These are phyloP conservation scores for Cucumis melo DNA, from an alignment of 306 rosid genomes.

Conservation along the genomic window DNA sequence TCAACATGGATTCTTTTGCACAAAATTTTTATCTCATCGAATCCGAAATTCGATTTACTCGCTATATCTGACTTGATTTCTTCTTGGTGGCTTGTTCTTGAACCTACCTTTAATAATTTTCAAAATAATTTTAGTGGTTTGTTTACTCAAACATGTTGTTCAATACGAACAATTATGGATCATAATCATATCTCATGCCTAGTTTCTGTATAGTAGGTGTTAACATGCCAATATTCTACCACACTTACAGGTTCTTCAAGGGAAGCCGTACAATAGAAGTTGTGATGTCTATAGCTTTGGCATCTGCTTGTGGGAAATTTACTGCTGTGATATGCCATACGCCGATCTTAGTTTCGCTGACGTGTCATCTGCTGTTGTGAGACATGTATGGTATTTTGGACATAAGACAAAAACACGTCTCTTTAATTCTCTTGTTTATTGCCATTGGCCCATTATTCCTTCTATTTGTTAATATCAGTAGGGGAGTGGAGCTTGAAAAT, in stretches of 20 bases:
- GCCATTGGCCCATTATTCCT: background rate
- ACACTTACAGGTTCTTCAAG: conserved; percentile 43
- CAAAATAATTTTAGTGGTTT: background rate
- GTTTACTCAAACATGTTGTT: background rate
- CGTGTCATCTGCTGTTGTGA: conserved; percentile 46
- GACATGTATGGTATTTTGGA: conserved; percentile 27
- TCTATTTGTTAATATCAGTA: background rate
- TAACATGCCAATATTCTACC: background rate
- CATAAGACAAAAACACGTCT: background rate
- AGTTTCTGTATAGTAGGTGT: background rate
- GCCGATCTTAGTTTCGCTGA: conserved; percentile 65
- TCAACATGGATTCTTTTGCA: background rate
- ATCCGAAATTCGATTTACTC: background rate
- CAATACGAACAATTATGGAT: background rate
- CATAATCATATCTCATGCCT: background rate
- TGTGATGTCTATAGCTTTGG: conserved; percentile 78
- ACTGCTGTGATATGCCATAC: conserved; percentile 61
- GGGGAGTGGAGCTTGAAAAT: background rate
- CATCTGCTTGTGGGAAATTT: conserved; percentile 64
- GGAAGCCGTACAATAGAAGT: conserved; percentile 64
- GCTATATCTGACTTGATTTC: background rate
- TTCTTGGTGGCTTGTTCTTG: background rate
- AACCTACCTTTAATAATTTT: background rate
- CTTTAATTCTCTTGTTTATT: background rate
- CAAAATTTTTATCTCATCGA: background rate